These are phyloP conservation scores for Xylaria castorea DNA, from an alignment of 495 filamentous ascomycete species.

Conservation along the genomic window DNA sequence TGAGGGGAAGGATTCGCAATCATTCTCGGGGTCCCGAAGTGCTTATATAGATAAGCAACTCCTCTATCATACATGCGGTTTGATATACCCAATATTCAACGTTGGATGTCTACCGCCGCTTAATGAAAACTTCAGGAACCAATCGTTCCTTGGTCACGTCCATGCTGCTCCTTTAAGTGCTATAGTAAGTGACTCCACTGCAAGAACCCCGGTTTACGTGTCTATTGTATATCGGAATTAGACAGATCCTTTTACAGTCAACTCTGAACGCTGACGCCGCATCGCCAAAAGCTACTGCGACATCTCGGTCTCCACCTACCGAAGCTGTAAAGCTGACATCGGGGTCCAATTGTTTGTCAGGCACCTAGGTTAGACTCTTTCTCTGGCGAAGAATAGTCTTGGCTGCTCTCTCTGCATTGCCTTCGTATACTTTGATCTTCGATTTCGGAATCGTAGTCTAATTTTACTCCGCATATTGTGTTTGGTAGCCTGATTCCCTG, in stretches of 20 bases:
- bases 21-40: too few species aligned
- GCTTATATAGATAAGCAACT: too few species aligned
- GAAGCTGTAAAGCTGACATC: background rate
- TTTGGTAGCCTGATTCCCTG: background rate
- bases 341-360: background rate
- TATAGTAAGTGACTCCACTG: background rate
- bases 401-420: background rate
- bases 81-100: too few species aligned
- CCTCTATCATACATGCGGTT: too few species aligned
- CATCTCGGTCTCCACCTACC: conserved; percentile 1
- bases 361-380: background rate
- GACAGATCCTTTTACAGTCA: background rate
- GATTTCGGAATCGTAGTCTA: background rate
- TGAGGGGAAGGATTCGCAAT: too few species aligned
- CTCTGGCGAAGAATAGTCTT: background rate
- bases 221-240: conserved; percentile 1
- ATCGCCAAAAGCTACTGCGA: background rate
- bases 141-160: background rate
- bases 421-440: background rate
- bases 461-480: background rate
- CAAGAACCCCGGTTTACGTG: too few species aligned
- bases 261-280: background rate
- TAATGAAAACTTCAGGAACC: background rate
- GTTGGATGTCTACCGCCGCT: background rate
- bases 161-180: background rate